Evolutionary conservation across 1,284 basidiomycete species (phyloP), one percentile per base, ranked within the genome.

Genomic region (Caloboletus firmus): DNA sequence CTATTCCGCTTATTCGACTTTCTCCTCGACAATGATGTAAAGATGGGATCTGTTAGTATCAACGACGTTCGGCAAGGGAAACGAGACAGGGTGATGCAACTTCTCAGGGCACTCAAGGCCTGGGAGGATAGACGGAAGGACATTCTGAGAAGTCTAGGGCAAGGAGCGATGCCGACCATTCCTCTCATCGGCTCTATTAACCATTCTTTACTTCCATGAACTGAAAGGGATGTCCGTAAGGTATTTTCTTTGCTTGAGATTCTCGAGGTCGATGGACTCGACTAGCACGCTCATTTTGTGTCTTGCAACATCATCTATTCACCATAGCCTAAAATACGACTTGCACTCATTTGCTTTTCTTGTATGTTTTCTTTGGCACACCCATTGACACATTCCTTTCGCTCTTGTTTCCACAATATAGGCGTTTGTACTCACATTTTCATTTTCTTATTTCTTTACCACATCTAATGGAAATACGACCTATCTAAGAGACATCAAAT

Each of bases 1-100:
- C 77, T 96, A 39, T 94, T 96, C 76, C 81, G 84, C 55, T 76
- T 95, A 56, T 93, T 94, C 73, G 93, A 95, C 72, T 93, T 91
- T 70, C 73, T 95, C 49, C 81, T 95, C 40, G 92, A 94, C 63
- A 90, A 91, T 58, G 91, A 92, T 51, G 84, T 95, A 54, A 89
- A 89, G 73, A 90, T 94, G 76, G 93, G 89, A 11, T 84, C 81
- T 58, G 87, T 95, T 32, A 94, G 90, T 64, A 93, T 96, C 73
- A 95, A 95, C 67, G 94, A 96, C 70, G 79, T 97, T 42, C 78
- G 90, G 50, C 81, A 83, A 57, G 91, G 89, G 37, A 90, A 89
- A 68, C 76, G 82, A 40, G 85, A 87, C 41, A 93, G 91, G 74
- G 83, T 95, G 59, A 64, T 87, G 9, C 85, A 91, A 67, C 74